Percentiles rank a stretch among this genome's conserved stretches.
phyloP scores from a whole-genome alignment of 768 basidiomycete species.

The Boletus tylopilopsis region DNA sequence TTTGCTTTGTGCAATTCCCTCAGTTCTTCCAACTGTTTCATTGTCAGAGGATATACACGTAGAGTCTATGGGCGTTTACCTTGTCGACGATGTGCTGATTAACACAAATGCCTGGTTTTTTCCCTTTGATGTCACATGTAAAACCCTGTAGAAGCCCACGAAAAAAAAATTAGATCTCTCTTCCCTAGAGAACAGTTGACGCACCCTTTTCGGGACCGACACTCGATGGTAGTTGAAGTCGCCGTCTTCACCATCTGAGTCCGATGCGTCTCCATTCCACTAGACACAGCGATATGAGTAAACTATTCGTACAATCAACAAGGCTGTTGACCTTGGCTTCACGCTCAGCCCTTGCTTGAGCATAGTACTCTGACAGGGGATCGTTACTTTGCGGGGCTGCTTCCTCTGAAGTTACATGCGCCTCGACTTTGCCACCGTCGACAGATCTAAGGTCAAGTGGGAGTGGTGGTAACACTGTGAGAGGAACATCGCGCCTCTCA shows the following conservation, averaged over 20 bases:
- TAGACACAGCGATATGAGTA: conserved; percentile 9
- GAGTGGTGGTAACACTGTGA: conserved; percentile 23
- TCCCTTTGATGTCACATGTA: conserved; percentile 54
- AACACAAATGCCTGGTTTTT: conserved; percentile 34
- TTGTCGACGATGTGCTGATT: conserved; percentile 79
- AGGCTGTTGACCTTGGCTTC: conserved; percentile 38
- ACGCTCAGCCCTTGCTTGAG: conserved; percentile 46
- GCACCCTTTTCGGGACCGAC: conserved; percentile 30
- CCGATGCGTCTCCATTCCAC: conserved; percentile 36
- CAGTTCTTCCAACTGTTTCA: conserved; percentile 59
- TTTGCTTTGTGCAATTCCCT: conserved; percentile 62
- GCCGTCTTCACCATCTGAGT: conserved; percentile 33
- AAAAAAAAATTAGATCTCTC: neutral
- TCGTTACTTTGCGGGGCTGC: conserved; percentile 33
- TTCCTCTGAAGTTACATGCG: neutral
- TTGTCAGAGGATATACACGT: neutral
- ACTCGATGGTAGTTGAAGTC: conserved; percentile 14
- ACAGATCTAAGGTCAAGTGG: conserved; percentile 18
- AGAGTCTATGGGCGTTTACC: conserved; percentile 33
- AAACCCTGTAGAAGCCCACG: conserved; percentile 50
- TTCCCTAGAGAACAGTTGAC: neutral
- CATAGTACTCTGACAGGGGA: conserved; percentile 65
- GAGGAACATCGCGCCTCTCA: neutral
- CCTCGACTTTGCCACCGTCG: conserved; percentile 1
- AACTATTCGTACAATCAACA: neutral